These are phyloP conservation scores for Geoglossum cookeanum DNA, from an alignment of 2,329 filamentous ascomycete genomes.

Conservation along the genomic window DNA sequence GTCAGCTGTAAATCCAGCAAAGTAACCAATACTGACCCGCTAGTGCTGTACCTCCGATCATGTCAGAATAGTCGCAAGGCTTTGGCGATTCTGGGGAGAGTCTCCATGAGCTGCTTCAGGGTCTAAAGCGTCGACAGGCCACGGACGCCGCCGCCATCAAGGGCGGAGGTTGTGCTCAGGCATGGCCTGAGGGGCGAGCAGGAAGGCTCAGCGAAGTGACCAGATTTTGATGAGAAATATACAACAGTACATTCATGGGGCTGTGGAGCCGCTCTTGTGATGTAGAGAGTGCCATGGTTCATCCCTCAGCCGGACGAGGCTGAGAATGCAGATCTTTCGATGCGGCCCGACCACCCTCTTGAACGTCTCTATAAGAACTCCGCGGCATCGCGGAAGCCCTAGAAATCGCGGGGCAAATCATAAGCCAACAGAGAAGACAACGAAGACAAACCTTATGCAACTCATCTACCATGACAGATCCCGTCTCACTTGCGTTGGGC, in stretches of 20 bases:
- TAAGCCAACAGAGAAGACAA: too few species aligned
- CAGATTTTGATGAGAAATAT: neutral
- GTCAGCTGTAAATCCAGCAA: neutral
- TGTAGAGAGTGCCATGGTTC: neutral
- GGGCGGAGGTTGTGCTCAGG: neutral
- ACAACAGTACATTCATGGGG: neutral
- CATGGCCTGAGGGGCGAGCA: too few species aligned
- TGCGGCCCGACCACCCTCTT: too few species aligned
- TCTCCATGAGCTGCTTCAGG: neutral
- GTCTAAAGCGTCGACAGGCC: neutral
- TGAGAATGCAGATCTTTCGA: neutral
- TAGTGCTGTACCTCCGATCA: neutral
- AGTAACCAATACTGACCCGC: constrained; percentile 1
- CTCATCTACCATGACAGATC: too few species aligned
- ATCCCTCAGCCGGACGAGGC: neutral
- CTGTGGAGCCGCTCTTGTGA: neutral
- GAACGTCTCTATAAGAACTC: too few species aligned
- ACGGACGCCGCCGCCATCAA: neutral
- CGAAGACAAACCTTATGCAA: too few species aligned
- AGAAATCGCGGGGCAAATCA: too few species aligned
- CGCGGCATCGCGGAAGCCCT: too few species aligned
- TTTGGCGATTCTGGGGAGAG: neutral
- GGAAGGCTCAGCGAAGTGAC: too few species aligned
- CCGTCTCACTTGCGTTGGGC: too few species aligned
- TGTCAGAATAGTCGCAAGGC: neutral